These are phyloP conservation scores for Candida quercuum DNA, from an alignment of 805 yeast species.

Conservation along the genomic window DNA sequence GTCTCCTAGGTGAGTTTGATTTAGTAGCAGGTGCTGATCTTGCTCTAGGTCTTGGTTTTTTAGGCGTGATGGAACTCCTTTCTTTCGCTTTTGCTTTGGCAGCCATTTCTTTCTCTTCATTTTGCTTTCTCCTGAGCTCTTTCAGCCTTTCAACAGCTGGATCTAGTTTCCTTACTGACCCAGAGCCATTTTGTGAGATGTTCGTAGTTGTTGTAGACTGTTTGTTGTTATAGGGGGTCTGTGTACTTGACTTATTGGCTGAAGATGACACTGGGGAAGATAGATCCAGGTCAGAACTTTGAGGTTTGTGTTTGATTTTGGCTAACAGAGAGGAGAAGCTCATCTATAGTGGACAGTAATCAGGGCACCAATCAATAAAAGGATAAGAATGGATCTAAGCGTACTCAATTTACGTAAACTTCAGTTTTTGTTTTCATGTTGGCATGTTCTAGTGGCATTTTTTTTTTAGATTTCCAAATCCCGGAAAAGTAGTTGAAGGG, in stretches of 20 bases:
- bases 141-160: conserved; percentile 69
- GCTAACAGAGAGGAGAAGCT: conserved; percentile 15
- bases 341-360: conserved; percentile 7
- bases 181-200: background rate
- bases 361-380: too few species aligned
- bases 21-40: conserved; percentile 1
- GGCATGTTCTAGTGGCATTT: background rate
- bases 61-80: background rate
- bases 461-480: too few species aligned
- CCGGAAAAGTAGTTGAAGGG: too few species aligned
- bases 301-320: conserved; percentile 15
- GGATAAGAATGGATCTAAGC: background rate
- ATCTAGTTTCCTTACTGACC: conserved; percentile 38
- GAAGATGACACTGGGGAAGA: too few species aligned
- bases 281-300: conserved; percentile 1
- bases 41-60: conserved; percentile 2
- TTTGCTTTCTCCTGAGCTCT: conserved; percentile 57
- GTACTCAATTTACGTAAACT: too few species aligned
- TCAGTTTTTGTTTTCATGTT: background rate
- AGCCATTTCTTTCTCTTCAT: conserved; percentile 31
- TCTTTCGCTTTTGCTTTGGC: conserved; percentile 24
- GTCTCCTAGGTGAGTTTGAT: conserved; percentile 1
- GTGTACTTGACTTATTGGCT: too few species aligned
- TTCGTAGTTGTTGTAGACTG: background rate
- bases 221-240: background rate